Conservation (phyloP, 805 yeast species). For the Pichia cephalocereana region DNA sequence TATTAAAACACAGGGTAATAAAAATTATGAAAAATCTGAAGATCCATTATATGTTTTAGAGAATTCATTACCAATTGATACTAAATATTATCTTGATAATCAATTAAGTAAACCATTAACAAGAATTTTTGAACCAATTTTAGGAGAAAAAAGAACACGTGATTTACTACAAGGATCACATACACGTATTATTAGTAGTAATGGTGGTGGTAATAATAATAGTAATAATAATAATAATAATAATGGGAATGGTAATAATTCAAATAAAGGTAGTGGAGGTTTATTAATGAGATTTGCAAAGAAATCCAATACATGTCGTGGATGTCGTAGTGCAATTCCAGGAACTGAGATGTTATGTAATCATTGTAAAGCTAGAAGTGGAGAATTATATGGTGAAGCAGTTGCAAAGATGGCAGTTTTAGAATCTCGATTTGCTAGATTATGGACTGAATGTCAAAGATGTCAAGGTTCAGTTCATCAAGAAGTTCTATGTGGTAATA, state of each 20-base stretch:
- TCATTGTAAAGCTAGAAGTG: conserved; percentile 65
- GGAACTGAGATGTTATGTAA: conserved; percentile 50
- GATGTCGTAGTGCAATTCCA: conserved; percentile 75
- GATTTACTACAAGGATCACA: conserved; percentile 77
- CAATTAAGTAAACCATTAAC: conserved; percentile 86
- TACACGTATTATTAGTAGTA: conserved; percentile 64
- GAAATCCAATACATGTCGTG: conserved; percentile 80
- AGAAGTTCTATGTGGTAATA: conserved; percentile 89
- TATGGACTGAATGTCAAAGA: conserved; percentile 98
- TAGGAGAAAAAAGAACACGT: conserved; percentile 78
- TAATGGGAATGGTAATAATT: background rate
- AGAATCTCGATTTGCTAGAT: conserved; percentile 72
- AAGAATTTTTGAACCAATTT: conserved; percentile 90
- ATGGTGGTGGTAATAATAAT: conserved; percentile 45
- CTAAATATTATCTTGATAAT: conserved; percentile 86
- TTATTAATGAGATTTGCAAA: conserved; percentile 85
- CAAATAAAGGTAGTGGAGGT: conserved; percentile 21
- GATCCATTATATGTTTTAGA: conserved; percentile 93
- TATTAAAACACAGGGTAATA: conserved; percentile 70
- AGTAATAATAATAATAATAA: conserved; percentile 25
- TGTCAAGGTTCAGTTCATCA: conserved; percentile 96
- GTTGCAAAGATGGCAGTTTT: conserved; percentile 69
- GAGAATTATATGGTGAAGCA: conserved; percentile 73
- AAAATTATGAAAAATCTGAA: conserved; percentile 92
- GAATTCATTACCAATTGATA: conserved; percentile 86